Conservation (phyloP, 805 yeast species). For the Komagataella pseudopastoris region DNA sequence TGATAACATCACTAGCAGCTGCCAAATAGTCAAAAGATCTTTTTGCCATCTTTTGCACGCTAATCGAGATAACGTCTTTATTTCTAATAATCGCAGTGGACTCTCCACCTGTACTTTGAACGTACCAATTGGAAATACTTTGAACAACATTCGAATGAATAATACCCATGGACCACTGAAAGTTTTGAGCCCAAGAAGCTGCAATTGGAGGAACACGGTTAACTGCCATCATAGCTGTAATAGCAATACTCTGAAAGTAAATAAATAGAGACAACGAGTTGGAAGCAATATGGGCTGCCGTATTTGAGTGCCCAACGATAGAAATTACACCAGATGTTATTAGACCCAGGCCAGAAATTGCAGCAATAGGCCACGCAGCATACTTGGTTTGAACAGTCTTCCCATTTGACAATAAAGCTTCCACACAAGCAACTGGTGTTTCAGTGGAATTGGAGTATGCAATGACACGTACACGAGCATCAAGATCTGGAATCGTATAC, state of each 20-base stretch:
- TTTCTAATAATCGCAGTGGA: constrained; percentile 66
- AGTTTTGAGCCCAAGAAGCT: constrained; percentile 95
- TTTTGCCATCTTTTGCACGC: constrained; percentile 50
- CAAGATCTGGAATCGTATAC: constrained; percentile 85
- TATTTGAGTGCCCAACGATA: constrained; percentile 75
- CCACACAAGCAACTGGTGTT: constrained; percentile 76
- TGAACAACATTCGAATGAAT: constrained; percentile 70
- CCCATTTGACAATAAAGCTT: constrained; percentile 75
- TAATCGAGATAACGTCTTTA: constrained; percentile 54
- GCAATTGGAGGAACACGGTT: constrained; percentile 91
- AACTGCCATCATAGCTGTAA: constrained; percentile 93
- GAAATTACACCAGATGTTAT: constrained; percentile 80
- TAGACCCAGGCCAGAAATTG: constrained; percentile 78
- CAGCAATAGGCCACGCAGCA: constrained; percentile 95
- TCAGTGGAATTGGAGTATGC: constrained; percentile 33
- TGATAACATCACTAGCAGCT: constrained; percentile 9
- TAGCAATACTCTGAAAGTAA: constrained; percentile 87
- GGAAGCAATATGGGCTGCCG: constrained; percentile 96
- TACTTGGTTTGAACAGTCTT: constrained; percentile 88
- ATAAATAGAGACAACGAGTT: constrained; percentile 86
- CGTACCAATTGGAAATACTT: constrained; percentile 80
- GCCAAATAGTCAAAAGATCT: constrained; percentile 3
- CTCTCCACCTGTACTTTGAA: constrained; percentile 87
- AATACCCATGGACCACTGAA: constrained; percentile 93
- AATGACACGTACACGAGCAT: constrained; percentile 74